A percentile compares a stretch with the other conserved stretches of the same genome.
Conservation (phyloP, 352 stramenopile species). For the Peronospora belbahrii region DNA sequence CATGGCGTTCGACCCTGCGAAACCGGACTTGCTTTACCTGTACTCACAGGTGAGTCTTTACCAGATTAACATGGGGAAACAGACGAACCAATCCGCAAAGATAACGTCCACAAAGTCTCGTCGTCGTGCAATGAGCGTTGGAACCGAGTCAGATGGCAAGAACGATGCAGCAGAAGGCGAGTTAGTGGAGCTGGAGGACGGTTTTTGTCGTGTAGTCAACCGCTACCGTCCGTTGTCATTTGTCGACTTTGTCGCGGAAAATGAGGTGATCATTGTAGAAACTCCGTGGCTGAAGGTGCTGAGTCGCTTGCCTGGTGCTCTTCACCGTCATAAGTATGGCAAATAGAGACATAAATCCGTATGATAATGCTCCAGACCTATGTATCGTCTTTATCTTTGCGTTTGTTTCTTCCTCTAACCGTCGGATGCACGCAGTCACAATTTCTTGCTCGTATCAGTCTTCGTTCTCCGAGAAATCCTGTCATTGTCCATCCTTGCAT, state of each 20-base stretch:
- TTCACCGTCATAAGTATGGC: slow-evolving; percentile 84
- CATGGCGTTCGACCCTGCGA: slow-evolving; percentile 68
- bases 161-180: slow-evolving; percentile 48
- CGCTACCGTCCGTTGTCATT: slow-evolving; percentile 81
- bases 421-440: background rate
- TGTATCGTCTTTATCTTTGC: slow-evolving; percentile 1
- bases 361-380: slow-evolving; percentile 15
- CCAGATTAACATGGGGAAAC: slow-evolving; percentile 73
- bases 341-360: slow-evolving; percentile 54
- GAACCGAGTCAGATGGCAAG: slow-evolving; percentile 52
- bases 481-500: slow-evolving; percentile 76
- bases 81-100: slow-evolving; percentile 15
- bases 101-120: slow-evolving; percentile 39
- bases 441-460: slow-evolving; percentile 9
- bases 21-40: slow-evolving; percentile 68
- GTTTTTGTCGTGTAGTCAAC: slow-evolving; percentile 71
- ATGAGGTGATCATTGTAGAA: slow-evolving; percentile 76
- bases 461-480: slow-evolving; percentile 45
- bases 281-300: slow-evolving; percentile 84
- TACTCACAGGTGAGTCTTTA: slow-evolving; percentile 78
- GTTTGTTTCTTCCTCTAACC: background rate
- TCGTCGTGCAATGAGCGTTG: slow-evolving; percentile 45
- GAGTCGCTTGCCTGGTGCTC: slow-evolving; percentile 62
- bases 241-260: slow-evolving; percentile 67
- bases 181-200: slow-evolving; percentile 49